Evolutionary conservation across 2,329 filamentous ascomycete genomes (phyloP).

Genomic region (Bipolaris cookei): DNA sequence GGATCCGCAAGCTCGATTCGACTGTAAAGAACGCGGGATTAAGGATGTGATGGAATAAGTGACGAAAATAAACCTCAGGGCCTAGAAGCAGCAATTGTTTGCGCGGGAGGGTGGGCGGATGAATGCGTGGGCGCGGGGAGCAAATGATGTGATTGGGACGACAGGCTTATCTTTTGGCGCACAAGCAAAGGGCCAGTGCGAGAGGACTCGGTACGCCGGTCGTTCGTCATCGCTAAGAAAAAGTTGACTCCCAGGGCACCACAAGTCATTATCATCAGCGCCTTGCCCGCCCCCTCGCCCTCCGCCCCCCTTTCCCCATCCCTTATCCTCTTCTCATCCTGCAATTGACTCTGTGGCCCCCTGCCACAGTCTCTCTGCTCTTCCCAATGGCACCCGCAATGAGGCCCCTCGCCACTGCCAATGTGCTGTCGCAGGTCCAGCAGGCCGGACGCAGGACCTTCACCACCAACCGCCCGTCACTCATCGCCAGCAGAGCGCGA

Average conservation of each 20-base stretch:
- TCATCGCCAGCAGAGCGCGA: conserved; percentile 43
- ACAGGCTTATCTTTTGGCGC: conserved; percentile 23
- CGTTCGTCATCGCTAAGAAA: conserved; percentile 41
- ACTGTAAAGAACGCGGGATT: conserved; percentile 5
- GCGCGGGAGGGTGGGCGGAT: conserved; percentile 10
- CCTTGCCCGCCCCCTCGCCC: background rate
- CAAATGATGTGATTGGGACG: conserved; percentile 21
- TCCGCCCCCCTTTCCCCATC: conserved; percentile 14
- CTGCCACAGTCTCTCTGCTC: conserved; percentile 10
- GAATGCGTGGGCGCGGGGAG: conserved; percentile 11
- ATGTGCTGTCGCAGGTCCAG: conserved; percentile 40
- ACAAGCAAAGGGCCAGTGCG: conserved; percentile 14
- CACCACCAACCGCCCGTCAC: conserved; percentile 43
- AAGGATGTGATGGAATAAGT: conserved; percentile 10
- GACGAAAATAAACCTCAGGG: background rate
- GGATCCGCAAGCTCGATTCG: background rate
- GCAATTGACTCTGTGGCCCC: conserved; percentile 21
- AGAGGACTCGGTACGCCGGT: conserved; percentile 12
- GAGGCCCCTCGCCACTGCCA: conserved; percentile 45
- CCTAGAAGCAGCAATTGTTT: conserved; percentile 10
- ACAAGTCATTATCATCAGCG: conserved; percentile 17
- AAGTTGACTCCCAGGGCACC: conserved; percentile 28
- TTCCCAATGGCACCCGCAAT: conserved; percentile 46
- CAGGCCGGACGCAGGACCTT: conserved; percentile 46
- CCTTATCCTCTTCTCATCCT: conserved; percentile 4